Base-by-base conservation (phyloP, 2,329 filamentous ascomycete genomes). In the Stemphylium vesicarium region DNA sequence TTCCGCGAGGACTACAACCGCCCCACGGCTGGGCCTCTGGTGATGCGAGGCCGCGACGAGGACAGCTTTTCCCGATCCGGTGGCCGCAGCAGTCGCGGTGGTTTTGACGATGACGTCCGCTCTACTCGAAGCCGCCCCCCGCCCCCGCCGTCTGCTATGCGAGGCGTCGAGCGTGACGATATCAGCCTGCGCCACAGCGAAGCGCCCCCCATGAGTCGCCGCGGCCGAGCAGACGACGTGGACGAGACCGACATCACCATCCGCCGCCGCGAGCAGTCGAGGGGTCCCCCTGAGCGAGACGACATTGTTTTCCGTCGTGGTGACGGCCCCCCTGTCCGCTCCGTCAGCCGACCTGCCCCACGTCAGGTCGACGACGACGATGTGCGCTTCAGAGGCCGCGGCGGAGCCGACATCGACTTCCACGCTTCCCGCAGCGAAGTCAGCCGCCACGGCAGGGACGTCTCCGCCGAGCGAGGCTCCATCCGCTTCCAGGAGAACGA, bases 1-100 rank as follows among this genome's bases (percentile, higher is more conserved):
- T 71, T 82, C 53, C 75, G 76, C 52, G 75, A 79, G 40, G 80
- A 82, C 53, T 79, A 81, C 64, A 81, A 81, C 65, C 79, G 77
- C 58, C 73, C 77, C 50, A 74, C 74, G 43, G 69, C 80, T 60
- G 71, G 82, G 64, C 64, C 77, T 59, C 50, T 81, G 71, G 72
- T 84, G 67, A 65, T 82, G 46, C 77, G 78, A 16, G 67, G 78
- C 10, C 75, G 77, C 35, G 75, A 79, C 35, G 72, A 75, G 6
- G 70, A 77, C 37, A 41, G 13, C 40, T 72, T 77, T 49, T 75
- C 78, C 15, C 48, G 67, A 50, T 42, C 52, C 16, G 61, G 65
- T 45, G 56, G 73, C 50, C 59, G 70, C 61, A 66, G 74, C 65
- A 68, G 65, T 39, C 71, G 68, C 59, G 70, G 75, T 57, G 70